phyloP scores from a whole-genome alignment of 805 yeast species.

The Hyphopichia homilentoma region DNA sequence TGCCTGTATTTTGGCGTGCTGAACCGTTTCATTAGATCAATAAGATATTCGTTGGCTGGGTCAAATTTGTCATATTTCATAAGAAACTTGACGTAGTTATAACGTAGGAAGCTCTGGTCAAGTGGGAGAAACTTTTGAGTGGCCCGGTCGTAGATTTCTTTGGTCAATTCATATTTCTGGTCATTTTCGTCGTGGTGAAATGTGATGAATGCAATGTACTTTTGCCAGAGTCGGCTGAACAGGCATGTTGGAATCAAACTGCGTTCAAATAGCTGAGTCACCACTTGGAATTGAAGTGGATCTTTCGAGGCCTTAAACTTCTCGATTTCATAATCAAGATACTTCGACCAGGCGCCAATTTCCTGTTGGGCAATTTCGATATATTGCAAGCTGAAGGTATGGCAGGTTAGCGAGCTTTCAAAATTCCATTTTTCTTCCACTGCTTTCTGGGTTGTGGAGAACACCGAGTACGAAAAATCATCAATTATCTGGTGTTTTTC shows the following conservation, averaged over 20 bases:
- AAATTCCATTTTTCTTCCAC: slow-evolving; percentile 66
- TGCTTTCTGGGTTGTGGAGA: slow-evolving; percentile 43
- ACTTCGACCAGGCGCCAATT: slow-evolving; percentile 57
- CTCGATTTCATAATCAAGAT: slow-evolving; percentile 53
- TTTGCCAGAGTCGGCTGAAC: slow-evolving; percentile 63
- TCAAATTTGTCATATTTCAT: slow-evolving; percentile 13
- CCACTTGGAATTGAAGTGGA: slow-evolving; percentile 17
- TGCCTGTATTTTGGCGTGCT: slow-evolving; percentile 11
- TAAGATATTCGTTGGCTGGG: slow-evolving; percentile 21
- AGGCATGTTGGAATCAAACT: slow-evolving; percentile 66
- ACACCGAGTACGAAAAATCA: slow-evolving; percentile 39
- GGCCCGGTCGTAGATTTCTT: slow-evolving; percentile 51
- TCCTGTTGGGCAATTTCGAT: slow-evolving; percentile 33
- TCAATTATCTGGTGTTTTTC: slow-evolving; percentile 43
- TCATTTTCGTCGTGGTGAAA: slow-evolving; percentile 11
- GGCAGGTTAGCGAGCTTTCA: slow-evolving; percentile 62
- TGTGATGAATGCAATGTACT: slow-evolving; percentile 53
- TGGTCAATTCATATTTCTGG: slow-evolving; percentile 23
- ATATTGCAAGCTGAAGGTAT: slow-evolving; percentile 48
- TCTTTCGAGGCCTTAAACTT: slow-evolving; percentile 9
- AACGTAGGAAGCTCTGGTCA: slow-evolving; percentile 19
- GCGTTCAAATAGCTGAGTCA: slow-evolving; percentile 61
- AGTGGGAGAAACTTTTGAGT: slow-evolving; percentile 36
- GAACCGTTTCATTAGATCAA: slow-evolving; percentile 22
- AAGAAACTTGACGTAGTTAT: slow-evolving; percentile 22